Evolutionary conservation across 331 rosid species (phyloP).

Genomic region (Quercus phellos): DNA sequence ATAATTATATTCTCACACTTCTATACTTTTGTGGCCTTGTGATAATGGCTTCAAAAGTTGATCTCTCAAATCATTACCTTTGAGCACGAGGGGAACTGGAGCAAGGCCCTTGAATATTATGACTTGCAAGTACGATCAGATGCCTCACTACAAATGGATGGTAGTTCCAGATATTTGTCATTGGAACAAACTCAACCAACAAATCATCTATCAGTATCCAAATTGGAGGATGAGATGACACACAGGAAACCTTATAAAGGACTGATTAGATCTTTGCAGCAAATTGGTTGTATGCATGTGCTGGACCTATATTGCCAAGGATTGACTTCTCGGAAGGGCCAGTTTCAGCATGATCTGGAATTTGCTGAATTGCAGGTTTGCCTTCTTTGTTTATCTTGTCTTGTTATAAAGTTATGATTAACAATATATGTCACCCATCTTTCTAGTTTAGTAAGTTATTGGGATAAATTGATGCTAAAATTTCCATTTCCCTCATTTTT

Average conservation of each 20-base stretch:
- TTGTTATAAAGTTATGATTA: neutral
- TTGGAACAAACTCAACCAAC: slow-evolving; percentile 31
- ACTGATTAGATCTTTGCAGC: slow-evolving; percentile 79
- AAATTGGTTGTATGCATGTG: slow-evolving; percentile 77
- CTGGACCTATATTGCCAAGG: slow-evolving; percentile 92
- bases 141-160: slow-evolving; percentile 35
- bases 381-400: neutral
- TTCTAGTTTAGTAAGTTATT: neutral
- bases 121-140: slow-evolving; percentile 82
- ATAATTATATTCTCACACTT: slow-evolving; percentile 8
- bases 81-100: slow-evolving; percentile 98
- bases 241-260: slow-evolving; percentile 77
- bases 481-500: neutral
- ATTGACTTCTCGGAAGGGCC: slow-evolving; percentile 62
- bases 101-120: slow-evolving; percentile 93
- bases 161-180: slow-evolving; percentile 35
- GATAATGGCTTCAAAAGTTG: slow-evolving; percentile 51
- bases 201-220: slow-evolving; percentile 30
- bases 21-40: neutral
- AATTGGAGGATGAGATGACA: slow-evolving; percentile 36
- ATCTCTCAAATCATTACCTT: slow-evolving; percentile 74
- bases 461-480: neutral
- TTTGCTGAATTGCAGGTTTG: slow-evolving; percentile 70
- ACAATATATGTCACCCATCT: neutral
- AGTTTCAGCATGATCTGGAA: slow-evolving; percentile 75